A percentile compares a stretch with the other conserved stretches of the same genome.
Evolutionary conservation across 805 yeast species (phyloP).

Genomic region (Scheffersomyces amazonensis): DNA sequence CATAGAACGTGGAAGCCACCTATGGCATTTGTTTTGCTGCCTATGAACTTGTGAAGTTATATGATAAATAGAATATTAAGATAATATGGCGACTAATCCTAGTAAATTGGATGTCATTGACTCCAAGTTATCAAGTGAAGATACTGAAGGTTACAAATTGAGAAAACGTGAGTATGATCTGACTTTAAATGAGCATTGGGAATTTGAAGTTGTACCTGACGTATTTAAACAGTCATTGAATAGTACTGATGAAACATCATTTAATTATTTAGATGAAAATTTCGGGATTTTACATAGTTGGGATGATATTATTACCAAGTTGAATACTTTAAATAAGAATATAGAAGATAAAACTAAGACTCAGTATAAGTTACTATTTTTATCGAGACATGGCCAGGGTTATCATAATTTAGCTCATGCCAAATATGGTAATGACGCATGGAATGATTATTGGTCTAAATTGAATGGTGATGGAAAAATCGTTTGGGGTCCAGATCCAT

Average conservation of each 20-base stretch:
- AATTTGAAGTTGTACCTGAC: constrained; percentile 38
- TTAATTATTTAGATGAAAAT: constrained; percentile 40
- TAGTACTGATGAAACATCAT: constrained; percentile 39
- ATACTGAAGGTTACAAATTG: not conserved
- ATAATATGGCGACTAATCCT: constrained; percentile 12
- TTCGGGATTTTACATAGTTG: constrained; percentile 42
- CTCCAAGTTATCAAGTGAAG: constrained; percentile 22
- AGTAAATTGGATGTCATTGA: constrained; percentile 26
- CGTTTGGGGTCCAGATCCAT: constrained; percentile 53
- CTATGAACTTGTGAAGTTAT: too few relatives aligned
- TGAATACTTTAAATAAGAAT: constrained; percentile 32
- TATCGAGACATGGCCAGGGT: constrained; percentile 57
- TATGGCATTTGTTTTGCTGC: too few relatives aligned
- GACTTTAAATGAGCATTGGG: constrained; percentile 23
- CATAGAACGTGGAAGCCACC: too few relatives aligned
- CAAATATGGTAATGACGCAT: constrained; percentile 42
- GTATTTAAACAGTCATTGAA: constrained; percentile 43
- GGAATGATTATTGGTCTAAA: constrained; percentile 47
- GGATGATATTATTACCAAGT: constrained; percentile 25
- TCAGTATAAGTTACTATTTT: constrained; percentile 43
- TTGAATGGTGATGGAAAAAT: constrained; percentile 44
- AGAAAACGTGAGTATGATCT: constrained; percentile 8
- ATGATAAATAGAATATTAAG: too few relatives aligned
- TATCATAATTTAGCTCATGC: constrained; percentile 47
- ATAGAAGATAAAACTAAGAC: constrained; percentile 18